Evolutionary conservation across 441 rosid species (phyloP).

Genomic region (Erodium trifolium): DNA sequence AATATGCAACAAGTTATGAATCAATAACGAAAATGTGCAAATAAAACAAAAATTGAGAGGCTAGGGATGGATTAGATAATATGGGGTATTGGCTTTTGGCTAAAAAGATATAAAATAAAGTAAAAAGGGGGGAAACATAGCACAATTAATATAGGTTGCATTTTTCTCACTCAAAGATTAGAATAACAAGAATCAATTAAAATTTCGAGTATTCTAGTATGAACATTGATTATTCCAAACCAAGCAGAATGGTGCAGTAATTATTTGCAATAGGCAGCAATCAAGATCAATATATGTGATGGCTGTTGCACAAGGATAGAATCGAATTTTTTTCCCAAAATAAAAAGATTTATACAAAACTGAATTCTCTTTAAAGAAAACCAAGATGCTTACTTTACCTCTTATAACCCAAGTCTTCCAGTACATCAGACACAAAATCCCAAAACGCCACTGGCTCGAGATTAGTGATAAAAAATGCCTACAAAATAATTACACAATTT

Average conservation of each 20-base stretch:
- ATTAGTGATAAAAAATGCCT: slow-evolving; percentile 90
- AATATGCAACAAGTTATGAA: background rate
- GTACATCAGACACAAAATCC: slow-evolving; percentile 56
- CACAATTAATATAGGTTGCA: background rate
- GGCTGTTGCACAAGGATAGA: background rate
- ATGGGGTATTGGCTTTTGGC: background rate
- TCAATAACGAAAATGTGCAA: background rate
- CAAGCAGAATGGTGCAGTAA: background rate
- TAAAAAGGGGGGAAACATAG: background rate
- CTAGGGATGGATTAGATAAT: background rate
- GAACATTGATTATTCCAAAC: background rate
- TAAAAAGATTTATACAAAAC: background rate
- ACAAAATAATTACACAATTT: slow-evolving; percentile 23
- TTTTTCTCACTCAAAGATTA: background rate
- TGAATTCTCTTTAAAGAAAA: slow-evolving; percentile 6
- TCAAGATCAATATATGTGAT: background rate
- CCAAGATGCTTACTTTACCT: slow-evolving; percentile 41
- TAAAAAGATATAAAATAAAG: background rate
- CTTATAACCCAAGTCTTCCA: slow-evolving; percentile 71
- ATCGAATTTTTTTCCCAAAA: background rate
- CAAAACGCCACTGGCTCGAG: slow-evolving; percentile 63
- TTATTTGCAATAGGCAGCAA: background rate
- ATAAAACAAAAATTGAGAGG: background rate
- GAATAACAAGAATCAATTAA: background rate
- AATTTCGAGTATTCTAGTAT: background rate